Percentiles rank a stretch among this genome's conserved stretches.
Evolutionary conservation across 1,284 basidiomycete genomes (phyloP).

Genomic region (Malassezia yamatoensis): DNA sequence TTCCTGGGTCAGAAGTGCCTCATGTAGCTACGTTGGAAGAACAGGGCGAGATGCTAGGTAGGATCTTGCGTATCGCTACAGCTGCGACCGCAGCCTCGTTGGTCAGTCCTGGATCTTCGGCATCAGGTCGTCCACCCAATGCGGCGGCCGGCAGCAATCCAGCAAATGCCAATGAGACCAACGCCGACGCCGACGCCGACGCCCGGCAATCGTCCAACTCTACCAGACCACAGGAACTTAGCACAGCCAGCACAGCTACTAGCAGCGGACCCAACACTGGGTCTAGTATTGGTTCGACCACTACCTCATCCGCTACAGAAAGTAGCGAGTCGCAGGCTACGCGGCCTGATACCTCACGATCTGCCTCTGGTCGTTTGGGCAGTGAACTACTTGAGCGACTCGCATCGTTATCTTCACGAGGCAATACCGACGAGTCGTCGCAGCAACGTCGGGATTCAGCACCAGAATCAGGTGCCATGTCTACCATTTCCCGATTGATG

Average conservation of each 20-base stretch:
- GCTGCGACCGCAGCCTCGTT: constrained; percentile 44
- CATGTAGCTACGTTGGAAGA: constrained; percentile 40
- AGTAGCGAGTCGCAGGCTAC: background rate
- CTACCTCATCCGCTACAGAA: too few species aligned
- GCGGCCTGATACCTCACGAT: background rate
- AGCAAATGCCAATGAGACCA: background rate
- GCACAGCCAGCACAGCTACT: too few species aligned
- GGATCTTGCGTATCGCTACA: constrained; percentile 38
- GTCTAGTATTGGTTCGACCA: too few species aligned
- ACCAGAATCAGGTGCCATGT: constrained; percentile 10
- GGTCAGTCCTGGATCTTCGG: constrained; percentile 15
- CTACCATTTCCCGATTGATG: constrained; percentile 17
- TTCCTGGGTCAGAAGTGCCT: constrained; percentile 7
- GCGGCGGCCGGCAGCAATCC: background rate
- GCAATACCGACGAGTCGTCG: background rate
- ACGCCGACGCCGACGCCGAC: background rate
- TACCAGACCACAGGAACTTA: background rate
- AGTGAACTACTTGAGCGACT: constrained; percentile 23
- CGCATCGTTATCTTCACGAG: constrained; percentile 16
- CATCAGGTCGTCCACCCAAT: constrained; percentile 10
- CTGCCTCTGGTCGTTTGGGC: constrained; percentile 2
- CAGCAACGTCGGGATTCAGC: background rate
- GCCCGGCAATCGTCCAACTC: background rate
- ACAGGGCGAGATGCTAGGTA: constrained; percentile 42
- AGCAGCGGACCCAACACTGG: too few species aligned